phyloP scores from a whole-genome alignment of 768 basidiomycete species.

The Pleurotus pulmonarius region DNA sequence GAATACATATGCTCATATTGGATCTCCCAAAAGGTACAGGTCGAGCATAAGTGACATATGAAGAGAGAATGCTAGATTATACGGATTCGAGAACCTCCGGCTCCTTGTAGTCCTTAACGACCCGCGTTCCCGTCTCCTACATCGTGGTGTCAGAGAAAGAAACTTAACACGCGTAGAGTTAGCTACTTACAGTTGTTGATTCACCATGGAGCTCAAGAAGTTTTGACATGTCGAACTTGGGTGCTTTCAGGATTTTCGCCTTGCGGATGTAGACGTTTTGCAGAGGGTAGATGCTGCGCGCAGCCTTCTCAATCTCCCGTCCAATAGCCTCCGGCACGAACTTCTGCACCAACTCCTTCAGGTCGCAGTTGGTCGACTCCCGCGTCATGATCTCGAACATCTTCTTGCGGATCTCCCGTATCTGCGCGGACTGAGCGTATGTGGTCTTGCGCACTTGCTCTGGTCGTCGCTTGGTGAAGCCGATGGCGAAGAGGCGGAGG shows the following conservation, averaged over 20 bases:
- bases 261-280: conserved; percentile 99
- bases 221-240: conserved; percentile 95
- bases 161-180: background rate
- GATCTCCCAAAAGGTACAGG: conserved; percentile 18
- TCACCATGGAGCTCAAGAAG: conserved; percentile 96
- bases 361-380: conserved; percentile 90
- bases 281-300: conserved; percentile 94
- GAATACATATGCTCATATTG: conserved; percentile 19
- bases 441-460: conserved; percentile 99
- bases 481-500: conserved; percentile 97
- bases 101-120: conserved; percentile 97
- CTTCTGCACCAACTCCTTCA: conserved; percentile 98
- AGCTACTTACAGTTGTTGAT: conserved; percentile 76
- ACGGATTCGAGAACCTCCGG: conserved; percentile 92
- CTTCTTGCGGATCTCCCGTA: conserved; percentile 97
- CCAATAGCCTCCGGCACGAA: conserved; percentile 99
- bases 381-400: conserved; percentile 99
- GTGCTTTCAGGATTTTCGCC: conserved; percentile 98
- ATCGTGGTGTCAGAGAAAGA: background rate
- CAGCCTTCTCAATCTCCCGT: conserved; percentile 98
- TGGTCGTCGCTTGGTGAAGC: conserved; percentile 96
- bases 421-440: conserved; percentile 92
- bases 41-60: conserved; percentile 30
- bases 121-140: conserved; percentile 92
- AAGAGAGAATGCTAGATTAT: conserved; percentile 36